Evolutionary conservation across 805 yeast species (phyloP).

Genomic region (Brettanomyces custersianus): DNA sequence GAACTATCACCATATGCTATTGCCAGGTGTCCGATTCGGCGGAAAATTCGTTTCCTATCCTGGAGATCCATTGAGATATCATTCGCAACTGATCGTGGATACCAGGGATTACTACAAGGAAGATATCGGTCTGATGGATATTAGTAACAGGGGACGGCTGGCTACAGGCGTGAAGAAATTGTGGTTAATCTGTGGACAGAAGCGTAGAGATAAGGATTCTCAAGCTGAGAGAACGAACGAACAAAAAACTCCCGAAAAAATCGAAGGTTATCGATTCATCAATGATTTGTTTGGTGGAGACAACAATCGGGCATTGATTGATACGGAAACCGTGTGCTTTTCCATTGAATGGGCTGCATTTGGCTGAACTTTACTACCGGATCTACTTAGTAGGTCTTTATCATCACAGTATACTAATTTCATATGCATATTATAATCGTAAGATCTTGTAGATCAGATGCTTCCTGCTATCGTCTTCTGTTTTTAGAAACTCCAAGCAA

Average conservation of each 20-base stretch:
- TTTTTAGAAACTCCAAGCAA: no score
- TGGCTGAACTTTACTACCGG: conserved; percentile 37
- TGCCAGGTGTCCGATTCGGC: conserved; percentile 90
- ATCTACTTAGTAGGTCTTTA: no score
- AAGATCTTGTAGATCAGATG: no score
- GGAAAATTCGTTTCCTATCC: conserved; percentile 86
- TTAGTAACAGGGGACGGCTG: conserved; percentile 80
- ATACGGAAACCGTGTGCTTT: conserved; percentile 35
- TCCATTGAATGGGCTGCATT: conserved; percentile 97
- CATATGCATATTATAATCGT: no score
- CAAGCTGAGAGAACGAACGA: conserved; percentile 1
- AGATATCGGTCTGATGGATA: conserved; percentile 44
- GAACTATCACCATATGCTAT: conserved; percentile 33
- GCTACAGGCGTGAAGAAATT: conserved; percentile 90
- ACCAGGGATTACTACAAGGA: conserved; percentile 38
- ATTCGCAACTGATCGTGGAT: conserved; percentile 73
- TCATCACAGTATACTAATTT: no score
- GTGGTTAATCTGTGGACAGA: conserved; percentile 48
- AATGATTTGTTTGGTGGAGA: background rate
- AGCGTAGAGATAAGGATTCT: background rate
- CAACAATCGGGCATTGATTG: conserved; percentile 2
- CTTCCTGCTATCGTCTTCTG: no score
- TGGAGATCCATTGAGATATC: conserved; percentile 87
- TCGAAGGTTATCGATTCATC: conserved; percentile 1
- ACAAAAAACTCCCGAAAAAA: conserved; percentile 10